Conservation (phyloP, 768 basidiomycete species). For the Boletus subparvulus region DNA sequence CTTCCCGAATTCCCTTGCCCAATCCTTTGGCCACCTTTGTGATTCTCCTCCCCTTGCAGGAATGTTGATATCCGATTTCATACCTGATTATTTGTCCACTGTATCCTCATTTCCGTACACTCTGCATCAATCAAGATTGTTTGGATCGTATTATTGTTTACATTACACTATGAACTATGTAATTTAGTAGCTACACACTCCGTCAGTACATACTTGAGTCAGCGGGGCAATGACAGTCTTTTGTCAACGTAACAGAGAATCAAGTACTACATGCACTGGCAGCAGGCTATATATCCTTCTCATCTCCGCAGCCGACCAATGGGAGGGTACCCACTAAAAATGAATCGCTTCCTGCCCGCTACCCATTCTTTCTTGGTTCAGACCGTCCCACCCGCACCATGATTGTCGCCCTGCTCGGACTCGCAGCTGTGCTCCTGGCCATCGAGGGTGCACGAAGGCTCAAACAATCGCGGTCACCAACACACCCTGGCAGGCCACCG, state of each 20-base stretch:
- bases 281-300: no score
- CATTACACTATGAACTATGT: no score
- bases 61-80: conserved; percentile 23
- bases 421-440: conserved; percentile 1
- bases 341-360: neutral
- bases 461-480: neutral
- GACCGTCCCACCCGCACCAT: neutral
- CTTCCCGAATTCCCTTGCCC: conserved; percentile 38
- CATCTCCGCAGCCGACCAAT: neutral
- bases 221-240: no score
- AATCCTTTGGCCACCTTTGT: conserved; percentile 43
- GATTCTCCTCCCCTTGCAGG: conserved; percentile 36
- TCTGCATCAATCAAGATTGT: no score
- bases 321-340: neutral
- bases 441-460: neutral
- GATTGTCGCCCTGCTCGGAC: neutral
- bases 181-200: no score
- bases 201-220: no score
- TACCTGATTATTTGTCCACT: conserved; percentile 34
- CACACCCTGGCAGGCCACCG: neutral
- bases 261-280: no score
- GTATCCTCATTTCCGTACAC: no score
- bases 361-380: neutral
- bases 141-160: no score
- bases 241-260: no score